These are phyloP conservation scores for Aspergillus terreus DNA, from an alignment of 2,329 filamentous ascomycete species.

Conservation along the genomic window DNA sequence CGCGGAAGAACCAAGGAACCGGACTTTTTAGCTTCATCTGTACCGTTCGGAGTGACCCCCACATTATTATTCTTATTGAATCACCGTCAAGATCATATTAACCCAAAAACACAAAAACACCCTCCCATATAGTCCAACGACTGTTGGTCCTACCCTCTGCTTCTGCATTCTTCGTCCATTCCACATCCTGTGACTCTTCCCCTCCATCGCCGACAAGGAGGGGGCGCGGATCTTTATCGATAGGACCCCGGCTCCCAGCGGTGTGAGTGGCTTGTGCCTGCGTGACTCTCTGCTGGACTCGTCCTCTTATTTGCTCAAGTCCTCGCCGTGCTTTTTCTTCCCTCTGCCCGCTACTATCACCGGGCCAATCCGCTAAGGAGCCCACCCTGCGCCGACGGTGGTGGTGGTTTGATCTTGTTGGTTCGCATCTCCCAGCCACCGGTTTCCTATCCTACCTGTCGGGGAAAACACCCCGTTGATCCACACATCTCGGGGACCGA, in stretches of 20 bases:
- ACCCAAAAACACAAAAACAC: too few relatives aligned
- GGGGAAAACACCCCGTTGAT: slow-evolving; percentile 11
- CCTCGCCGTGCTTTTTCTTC: slow-evolving; percentile 5
- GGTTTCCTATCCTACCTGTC: slow-evolving; percentile 9
- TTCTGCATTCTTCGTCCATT: neutral
- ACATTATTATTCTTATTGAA: neutral
- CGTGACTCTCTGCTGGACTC: slow-evolving; percentile 17
- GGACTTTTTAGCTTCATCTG: slow-evolving; percentile 10
- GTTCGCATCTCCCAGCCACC: slow-evolving; percentile 20
- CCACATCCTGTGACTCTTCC: neutral
- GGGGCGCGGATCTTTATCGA: slow-evolving; percentile 26
- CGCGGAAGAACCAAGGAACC: slow-evolving; percentile 15
- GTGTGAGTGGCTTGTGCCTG: slow-evolving; percentile 26
- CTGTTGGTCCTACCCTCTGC: neutral
- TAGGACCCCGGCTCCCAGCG: slow-evolving; percentile 19
- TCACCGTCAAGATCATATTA: neutral
- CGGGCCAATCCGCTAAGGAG: neutral
- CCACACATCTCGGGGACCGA: slow-evolving; percentile 1
- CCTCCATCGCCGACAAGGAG: slow-evolving; percentile 17
- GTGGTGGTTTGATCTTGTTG: slow-evolving; percentile 7
- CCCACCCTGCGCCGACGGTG: neutral
- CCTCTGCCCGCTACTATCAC: neutral
- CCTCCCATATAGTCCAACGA: too few relatives aligned
- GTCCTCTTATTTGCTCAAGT: slow-evolving; percentile 5
- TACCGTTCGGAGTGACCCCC: slow-evolving; percentile 6